Conservation (phyloP, 164 flowering plant genomes). For the Sextonia rubra region DNA sequence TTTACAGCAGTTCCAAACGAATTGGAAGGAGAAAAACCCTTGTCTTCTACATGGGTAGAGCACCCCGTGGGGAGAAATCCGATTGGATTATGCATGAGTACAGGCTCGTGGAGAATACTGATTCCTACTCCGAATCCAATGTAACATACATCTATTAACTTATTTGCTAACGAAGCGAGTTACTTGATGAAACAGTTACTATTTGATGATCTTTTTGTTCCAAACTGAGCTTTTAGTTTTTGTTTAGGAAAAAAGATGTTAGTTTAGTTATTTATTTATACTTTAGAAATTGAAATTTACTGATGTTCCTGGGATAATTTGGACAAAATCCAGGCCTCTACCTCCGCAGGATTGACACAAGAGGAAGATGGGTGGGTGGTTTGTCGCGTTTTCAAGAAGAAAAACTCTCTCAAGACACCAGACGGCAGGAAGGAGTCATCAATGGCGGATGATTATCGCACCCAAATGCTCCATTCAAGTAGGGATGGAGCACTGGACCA, state of each 20-base stretch:
- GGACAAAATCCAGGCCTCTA: conserved; percentile 10
- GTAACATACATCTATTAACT: conserved; percentile 9
- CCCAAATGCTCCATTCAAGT: conserved; percentile 26
- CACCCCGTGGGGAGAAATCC: conserved; percentile 90
- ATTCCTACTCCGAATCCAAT: conserved; percentile 21
- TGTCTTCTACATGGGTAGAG: conserved; percentile 84
- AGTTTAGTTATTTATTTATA: background rate
- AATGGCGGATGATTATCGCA: background rate
- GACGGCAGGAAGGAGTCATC: conserved; percentile 36
- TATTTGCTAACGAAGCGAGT: background rate
- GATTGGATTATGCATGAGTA: conserved; percentile 99
- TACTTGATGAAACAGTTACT: background rate
- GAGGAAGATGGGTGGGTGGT: conserved; percentile 90
- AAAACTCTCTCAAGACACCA: conserved; percentile 51
- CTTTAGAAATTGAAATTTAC: background rate
- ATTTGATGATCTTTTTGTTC: too few species aligned
- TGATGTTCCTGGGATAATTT: background rate
- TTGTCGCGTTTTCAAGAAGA: conserved; percentile 83
- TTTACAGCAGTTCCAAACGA: conserved; percentile 50
- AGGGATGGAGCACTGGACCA: conserved; percentile 55
- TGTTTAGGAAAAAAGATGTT: background rate
- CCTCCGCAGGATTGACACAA: conserved; percentile 26
- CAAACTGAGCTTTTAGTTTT: too few species aligned
- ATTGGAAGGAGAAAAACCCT: conserved; percentile 91
- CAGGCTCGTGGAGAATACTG: conserved; percentile 55